Percentiles rank a stretch among this genome's conserved stretches.
Conservation (phyloP, 1,284 basidiomycete species). For the Exobasidium rhododendri region DNA sequence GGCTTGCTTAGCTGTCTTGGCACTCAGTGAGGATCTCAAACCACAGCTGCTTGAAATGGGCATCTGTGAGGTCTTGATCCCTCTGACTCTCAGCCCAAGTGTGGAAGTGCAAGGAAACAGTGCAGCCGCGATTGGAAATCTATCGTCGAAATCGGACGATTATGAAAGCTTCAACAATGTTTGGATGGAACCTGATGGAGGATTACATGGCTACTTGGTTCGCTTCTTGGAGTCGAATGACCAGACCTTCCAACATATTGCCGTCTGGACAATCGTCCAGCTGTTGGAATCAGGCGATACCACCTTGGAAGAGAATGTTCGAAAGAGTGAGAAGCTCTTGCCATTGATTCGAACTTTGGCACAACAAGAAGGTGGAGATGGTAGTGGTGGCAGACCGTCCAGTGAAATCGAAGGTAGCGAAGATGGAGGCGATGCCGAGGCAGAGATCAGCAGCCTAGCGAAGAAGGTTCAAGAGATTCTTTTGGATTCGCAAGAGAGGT, state of each 20-base stretch:
- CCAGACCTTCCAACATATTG: conserved; percentile 99
- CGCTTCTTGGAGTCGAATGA: conserved; percentile 91
- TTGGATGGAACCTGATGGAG: conserved; percentile 96
- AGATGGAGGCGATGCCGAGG: conserved; percentile 45
- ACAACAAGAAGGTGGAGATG: conserved; percentile 14
- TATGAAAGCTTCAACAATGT: conserved; percentile 97
- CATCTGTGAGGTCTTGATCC: conserved; percentile 94
- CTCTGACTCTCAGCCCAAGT: conserved; percentile 88
- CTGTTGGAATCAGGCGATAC: conserved; percentile 84
- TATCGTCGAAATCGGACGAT: conserved; percentile 89
- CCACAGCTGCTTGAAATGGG: conserved; percentile 83
- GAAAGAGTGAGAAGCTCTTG: conserved; percentile 40
- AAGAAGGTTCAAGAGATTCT: conserved; percentile 51
- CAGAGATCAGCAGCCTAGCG: conserved; percentile 47
- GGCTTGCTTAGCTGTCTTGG: conserved; percentile 76
- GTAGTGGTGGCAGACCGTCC: conserved; percentile 5
- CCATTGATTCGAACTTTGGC: conserved; percentile 45
- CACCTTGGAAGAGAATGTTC: conserved; percentile 53
- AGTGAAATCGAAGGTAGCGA: conserved; percentile 25
- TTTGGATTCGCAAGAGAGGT: conserved; percentile 5
- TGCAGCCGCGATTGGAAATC: conserved; percentile 92
- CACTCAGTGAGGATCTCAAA: conserved; percentile 53
- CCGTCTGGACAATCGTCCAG: conserved; percentile 90
- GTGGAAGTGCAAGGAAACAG: conserved; percentile 99
- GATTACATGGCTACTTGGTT: conserved; percentile 90